Base-by-base conservation (phyloP, 2,329 filamentous ascomycete genomes). In the Pyricularia pennisetigena region DNA sequence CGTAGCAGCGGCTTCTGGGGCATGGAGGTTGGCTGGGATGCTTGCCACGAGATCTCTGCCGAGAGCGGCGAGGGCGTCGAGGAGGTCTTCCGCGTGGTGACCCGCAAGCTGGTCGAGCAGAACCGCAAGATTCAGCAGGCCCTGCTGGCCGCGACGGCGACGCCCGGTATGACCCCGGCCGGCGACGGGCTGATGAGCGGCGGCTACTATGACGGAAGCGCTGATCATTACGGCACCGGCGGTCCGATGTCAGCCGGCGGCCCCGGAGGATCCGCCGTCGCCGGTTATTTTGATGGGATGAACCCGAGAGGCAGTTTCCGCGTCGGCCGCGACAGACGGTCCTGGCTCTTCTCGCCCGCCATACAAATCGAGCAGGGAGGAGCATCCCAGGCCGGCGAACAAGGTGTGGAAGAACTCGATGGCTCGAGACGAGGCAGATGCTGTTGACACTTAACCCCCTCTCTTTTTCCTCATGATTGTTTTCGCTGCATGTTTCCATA, bases 11-110 rank as follows among this genome's bases (percentile, higher is more conserved):
- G 90, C 1, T 92, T 93, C 79, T 97, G 94, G 94, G 93, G 90
- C 26, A 92, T 95, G 77, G 94, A 97, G 75, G 88, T 93, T 6
- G 93, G 94, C 67, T 98, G 94, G 94, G 94, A 97, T 75, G 96
- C 93, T 71, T 98, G 94, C 77, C 95, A 98, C 78, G 95, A 99
- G 81, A 94, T 99, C 75, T 94, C 90, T 73, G 94, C 94, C 65
- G 94, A 96, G 82, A 93, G 90, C 74, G 94, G 94, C 68, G 94
- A 97, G 81, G 94, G 94, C 23, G 94, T 99, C 23, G 95, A 98
- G 73, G 95, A 98, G 79, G 93, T 99, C 0, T 98, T 98, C 74
- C 86, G 94, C 24, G 86, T 88, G 61, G 85, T 88, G 16, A 84
- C 85, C 49, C 80, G 86, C 69, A 88, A 88, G 76, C 82, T 88